Base-by-base conservation (phyloP, 2,329 filamentous ascomycete species). In the Verticillium klebahnii region DNA sequence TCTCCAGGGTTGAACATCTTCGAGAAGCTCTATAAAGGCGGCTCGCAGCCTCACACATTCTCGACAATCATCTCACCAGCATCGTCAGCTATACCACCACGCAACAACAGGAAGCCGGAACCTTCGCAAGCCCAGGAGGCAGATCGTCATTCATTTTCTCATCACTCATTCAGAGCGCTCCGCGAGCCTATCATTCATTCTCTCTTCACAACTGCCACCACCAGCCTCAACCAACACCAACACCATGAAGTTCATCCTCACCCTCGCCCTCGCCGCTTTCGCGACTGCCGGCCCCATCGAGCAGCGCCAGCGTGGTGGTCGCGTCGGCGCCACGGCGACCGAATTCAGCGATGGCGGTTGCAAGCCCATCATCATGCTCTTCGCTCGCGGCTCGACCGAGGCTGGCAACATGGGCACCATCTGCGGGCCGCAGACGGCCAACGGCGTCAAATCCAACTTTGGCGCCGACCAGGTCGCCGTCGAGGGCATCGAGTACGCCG, bases 401-500 rank as follows among this genome's bases (percentile, higher is more conserved):
- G 56, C 56, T 17, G 59, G 64, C 45, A 66, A 67, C 61, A 66
- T 67, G 65, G 66, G 66, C 56, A 64, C 62, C 45, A 60, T 67
- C 32, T 65, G 64, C 59, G 66, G 66, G 1, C 66, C 66, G 11
- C 65, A 39, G 0, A 67, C 66, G 11, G 66, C 62, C 65, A 67
- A 67, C 63, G 52, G 31, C 19, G 57, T 67, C 63, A 67, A 67
- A 59, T 29, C 31, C n/a, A 57, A 65, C 39, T 70, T 69, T 57
- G 62, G 62, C 36, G 62, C 60, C 25, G 54, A 59, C 15, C 65
- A 64, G 37, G 64, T 67, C n/a, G 65, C 66, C 4, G 66, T 66
- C 59, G 61, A 67, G 61, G 66, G 66, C 11, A 65, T 79, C 37
- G 71, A 76, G 56, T 79, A 79, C 63, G 63, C 62, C 0, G 75